Conservation (phyloP, 352 stramenopile genomes). For the Phytophthora citrophthora region DNA sequence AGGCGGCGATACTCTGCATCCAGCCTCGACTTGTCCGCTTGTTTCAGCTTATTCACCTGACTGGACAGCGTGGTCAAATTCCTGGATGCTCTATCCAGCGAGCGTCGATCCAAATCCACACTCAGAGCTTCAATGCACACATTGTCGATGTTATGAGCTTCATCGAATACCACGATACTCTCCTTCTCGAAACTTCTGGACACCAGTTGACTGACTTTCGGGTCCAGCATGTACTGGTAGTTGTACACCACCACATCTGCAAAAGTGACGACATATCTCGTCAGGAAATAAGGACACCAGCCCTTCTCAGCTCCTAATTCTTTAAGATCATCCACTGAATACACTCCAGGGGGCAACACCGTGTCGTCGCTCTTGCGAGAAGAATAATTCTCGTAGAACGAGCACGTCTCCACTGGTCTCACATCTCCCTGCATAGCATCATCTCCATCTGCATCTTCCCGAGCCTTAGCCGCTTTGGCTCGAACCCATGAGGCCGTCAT, state of each 20-base stretch:
- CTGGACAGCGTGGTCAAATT: conserved; percentile 86
- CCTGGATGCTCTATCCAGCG: conserved; percentile 92
- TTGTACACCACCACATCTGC: conserved; percentile 99
- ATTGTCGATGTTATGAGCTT: conserved; percentile 99
- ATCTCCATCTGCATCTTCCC: conserved; percentile 14
- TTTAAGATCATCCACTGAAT: conserved; percentile 97
- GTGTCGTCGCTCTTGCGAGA: conserved; percentile 89
- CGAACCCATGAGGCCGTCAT: conserved; percentile 99
- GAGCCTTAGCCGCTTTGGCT: conserved; percentile 56
- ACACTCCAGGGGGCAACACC: conserved; percentile 93
- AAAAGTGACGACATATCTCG: conserved; percentile 96
- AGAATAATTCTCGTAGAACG: conserved; percentile 93
- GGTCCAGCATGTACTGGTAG: conserved; percentile 99
- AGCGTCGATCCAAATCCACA: conserved; percentile 94
- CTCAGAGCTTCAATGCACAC: conserved; percentile 99
- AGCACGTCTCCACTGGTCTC: conserved; percentile 75
- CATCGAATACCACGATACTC: conserved; percentile 97
- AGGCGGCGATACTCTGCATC: conserved; percentile 96
- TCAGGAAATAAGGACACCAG: conserved; percentile 99
- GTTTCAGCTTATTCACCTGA: conserved; percentile 90
- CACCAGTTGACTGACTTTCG: conserved; percentile 93
- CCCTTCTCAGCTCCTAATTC: conserved; percentile 88
- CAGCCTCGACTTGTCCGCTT: conserved; percentile 90
- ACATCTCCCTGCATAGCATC: conserved; percentile 9
- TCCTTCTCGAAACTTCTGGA: conserved; percentile 95